Percentiles rank a stretch among this genome's conserved stretches.
Evolutionary conservation across 2,329 filamentous ascomycete genomes (phyloP).

Genomic region (Microcyclospora pomicola): DNA sequence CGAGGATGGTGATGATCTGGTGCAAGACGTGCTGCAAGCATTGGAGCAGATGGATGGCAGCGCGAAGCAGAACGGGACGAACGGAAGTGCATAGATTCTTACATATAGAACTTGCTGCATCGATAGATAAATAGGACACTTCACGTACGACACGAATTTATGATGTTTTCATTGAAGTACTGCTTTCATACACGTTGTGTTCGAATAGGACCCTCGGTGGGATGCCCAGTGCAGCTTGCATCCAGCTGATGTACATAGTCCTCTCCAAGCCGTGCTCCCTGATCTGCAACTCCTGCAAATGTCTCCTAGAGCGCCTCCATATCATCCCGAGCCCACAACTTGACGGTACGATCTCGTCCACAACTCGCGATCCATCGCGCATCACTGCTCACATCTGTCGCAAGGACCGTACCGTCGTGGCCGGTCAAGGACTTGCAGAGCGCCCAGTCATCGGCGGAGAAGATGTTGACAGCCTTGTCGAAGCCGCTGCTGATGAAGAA

Average conservation of each 20-base stretch:
- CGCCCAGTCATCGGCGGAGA: constrained; percentile 92
- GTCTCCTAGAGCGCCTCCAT: constrained; percentile 31
- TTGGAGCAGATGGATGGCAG: constrained; percentile 58
- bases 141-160: no score
- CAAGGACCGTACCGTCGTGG: constrained; percentile 83
- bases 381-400: constrained; percentile 75
- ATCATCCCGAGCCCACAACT: constrained; percentile 86
- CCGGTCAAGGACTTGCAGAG: constrained; percentile 76
- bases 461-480: constrained; percentile 89
- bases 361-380: constrained; percentile 88
- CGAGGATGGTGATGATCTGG: constrained; percentile 77
- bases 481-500: constrained; percentile 88
- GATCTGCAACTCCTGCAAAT: no score
- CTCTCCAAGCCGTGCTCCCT: no score
- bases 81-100: constrained; percentile 9
- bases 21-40: constrained; percentile 68
- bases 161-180: no score
- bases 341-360: constrained; percentile 87
- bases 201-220: no score
- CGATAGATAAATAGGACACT: no score
- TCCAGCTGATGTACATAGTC: no score
- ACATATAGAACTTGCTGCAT: no score
- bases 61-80: constrained; percentile 31
- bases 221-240: no score
- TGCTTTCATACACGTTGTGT: no score